phyloP scores from a whole-genome alignment of 768 basidiomycete species.

The Chalciporus piperatus region DNA sequence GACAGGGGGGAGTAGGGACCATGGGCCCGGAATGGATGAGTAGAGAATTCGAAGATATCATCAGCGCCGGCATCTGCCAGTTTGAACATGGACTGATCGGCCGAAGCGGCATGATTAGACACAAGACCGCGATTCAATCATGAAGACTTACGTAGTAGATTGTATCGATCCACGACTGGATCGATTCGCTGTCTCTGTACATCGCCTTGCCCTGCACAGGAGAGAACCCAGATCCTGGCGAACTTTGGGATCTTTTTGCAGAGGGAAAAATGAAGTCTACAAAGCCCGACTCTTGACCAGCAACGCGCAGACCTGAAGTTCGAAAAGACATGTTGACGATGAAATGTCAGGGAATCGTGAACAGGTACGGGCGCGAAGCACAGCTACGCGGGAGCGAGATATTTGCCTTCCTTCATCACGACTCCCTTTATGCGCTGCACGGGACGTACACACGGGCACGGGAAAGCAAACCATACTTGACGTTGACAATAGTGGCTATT shows the following conservation, averaged over 20 bases:
- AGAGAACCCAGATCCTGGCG: constrained; percentile 6
- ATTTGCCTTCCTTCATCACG: not conserved
- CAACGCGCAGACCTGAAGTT: constrained; percentile 20
- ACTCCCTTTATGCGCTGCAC: constrained; percentile 18
- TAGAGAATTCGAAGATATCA: constrained; percentile 13
- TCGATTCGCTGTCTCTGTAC: constrained; percentile 23
- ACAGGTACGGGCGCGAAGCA: constrained; percentile 23
- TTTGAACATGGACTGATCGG: constrained; percentile 7
- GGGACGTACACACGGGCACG: constrained; percentile 1
- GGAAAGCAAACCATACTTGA: constrained; percentile 9
- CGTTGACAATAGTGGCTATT: constrained; percentile 29
- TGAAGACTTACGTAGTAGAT: constrained; percentile 22
- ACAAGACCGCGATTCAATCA: not conserved
- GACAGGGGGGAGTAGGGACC: constrained; percentile 19
- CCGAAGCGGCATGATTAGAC: constrained; percentile 11
- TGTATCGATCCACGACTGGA: constrained; percentile 27
- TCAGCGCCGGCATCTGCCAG: not conserved
- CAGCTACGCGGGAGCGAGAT: constrained; percentile 23
- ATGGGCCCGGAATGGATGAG: constrained; percentile 17
- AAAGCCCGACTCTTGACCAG: constrained; percentile 28
- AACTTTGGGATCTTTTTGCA: constrained; percentile 1
- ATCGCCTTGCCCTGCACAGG: constrained; percentile 14
- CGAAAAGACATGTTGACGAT: constrained; percentile 19
- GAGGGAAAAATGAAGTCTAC: constrained; percentile 14
- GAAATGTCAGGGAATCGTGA: constrained; percentile 6